Evolutionary conservation across 2,329 filamentous ascomycete species (phyloP).

Genomic region (Sporothrix pallida): DNA sequence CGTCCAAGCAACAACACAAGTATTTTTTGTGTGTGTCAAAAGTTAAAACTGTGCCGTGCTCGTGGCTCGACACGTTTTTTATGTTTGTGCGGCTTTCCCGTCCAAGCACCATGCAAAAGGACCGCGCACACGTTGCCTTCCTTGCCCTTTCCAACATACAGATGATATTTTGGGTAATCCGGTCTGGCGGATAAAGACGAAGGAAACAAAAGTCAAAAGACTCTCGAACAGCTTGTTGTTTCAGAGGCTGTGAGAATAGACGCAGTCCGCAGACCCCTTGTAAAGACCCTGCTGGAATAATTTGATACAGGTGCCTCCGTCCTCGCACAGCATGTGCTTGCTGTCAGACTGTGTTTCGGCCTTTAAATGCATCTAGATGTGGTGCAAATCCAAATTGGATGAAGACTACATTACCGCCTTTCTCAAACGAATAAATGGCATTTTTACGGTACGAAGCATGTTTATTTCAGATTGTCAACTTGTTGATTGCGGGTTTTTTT

Average conservation of each 20-base stretch:
- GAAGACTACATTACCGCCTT: too few species aligned
- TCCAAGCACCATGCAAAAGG: not conserved
- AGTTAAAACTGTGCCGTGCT: not conserved
- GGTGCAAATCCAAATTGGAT: not conserved
- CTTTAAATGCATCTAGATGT: not conserved
- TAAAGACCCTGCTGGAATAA: not conserved
- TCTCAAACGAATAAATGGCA: not conserved
- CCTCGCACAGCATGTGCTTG: not conserved
- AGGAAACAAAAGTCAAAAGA: not conserved
- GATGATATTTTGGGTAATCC: not conserved
- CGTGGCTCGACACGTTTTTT: constrained; percentile 13
- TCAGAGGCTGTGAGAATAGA: not conserved
- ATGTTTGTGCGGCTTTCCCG: constrained; percentile 10
- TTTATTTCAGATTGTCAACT: not conserved
- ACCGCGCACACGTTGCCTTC: not conserved
- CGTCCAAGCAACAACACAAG: not conserved
- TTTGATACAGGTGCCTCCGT: not conserved
- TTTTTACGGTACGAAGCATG: not conserved
- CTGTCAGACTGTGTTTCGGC: constrained; percentile 7
- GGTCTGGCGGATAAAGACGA: not conserved
- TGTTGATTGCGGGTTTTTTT: not conserved
- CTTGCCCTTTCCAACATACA: not conserved
- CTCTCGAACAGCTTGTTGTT: constrained; percentile 7
- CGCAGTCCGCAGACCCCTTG: not conserved
- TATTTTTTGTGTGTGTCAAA: not conserved